Percentiles rank a stretch among this genome's conserved stretches.
phyloP scores from a whole-genome alignment of 331 rosid species.

The Rosa hybrid region DNA sequence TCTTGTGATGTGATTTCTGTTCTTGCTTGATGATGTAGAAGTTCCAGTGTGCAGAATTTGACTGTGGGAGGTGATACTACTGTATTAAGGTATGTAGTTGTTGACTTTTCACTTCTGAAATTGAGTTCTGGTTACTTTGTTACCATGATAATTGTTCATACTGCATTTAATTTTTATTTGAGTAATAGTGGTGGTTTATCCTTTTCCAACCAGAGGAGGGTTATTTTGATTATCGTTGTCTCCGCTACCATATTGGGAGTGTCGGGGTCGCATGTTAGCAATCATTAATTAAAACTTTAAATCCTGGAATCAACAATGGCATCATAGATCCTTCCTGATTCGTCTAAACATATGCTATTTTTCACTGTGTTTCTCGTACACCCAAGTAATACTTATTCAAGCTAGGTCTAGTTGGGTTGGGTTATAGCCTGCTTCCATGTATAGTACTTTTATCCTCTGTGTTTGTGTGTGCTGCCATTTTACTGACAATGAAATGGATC shows the following conservation, averaged over 20 bases:
- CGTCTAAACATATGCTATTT: background rate
- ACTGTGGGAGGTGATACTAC: constrained; percentile 34
- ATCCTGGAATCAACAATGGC: constrained; percentile 1
- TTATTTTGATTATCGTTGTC: background rate
- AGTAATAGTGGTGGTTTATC: background rate
- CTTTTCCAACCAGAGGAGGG: background rate
- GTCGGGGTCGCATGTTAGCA: constrained; percentile 10
- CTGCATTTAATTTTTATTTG: background rate
- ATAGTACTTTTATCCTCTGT: background rate
- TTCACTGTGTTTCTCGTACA: background rate
- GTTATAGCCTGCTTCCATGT: background rate
- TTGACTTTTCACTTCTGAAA: constrained; percentile 10
- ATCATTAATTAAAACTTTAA: constrained; percentile 9
- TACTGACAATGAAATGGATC: constrained; percentile 46
- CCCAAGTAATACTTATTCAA: background rate
- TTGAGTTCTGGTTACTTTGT: constrained; percentile 4
- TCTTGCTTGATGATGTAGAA: constrained; percentile 40
- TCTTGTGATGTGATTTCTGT: constrained; percentile 13
- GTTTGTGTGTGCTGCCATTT: constrained; percentile 27
- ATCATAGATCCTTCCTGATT: background rate
- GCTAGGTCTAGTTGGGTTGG: background rate
- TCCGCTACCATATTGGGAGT: background rate
- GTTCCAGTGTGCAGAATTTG: constrained; percentile 38
- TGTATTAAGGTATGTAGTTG: constrained; percentile 55
- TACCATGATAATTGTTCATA: background rate